Evolutionary conservation across 1,284 basidiomycete species (phyloP), one percentile per base, ranked within the genome.

Genomic region (Papiliotrema flavescens): DNA sequence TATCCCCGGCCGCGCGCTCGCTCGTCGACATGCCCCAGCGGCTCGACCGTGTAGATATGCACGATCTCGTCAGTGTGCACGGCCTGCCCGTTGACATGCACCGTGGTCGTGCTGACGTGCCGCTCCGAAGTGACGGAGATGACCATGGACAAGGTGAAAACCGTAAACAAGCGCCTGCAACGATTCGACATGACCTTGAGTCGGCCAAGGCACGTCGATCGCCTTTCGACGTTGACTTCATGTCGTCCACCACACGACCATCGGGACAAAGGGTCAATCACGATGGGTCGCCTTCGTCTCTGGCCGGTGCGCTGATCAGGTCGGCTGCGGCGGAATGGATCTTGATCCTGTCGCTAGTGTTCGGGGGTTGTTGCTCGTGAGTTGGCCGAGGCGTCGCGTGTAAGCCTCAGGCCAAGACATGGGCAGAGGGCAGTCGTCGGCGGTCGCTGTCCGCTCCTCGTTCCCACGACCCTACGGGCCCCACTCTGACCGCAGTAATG

Each of bases 341-440:
- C 9, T 71, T 82, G 17, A 82, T 86, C 3, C 67, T 89, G 23
- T 77, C 81, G 1, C 76, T 88, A 11, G 81, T 89, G n/a, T 89
- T 90, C 65, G 87, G 86, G 5, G 88, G 88, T 1, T 90, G 88
- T 70, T 90, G 88, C 81, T 80, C 85, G 86, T 84, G 59, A 67
- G 79, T 86, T 17, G 20, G 40, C 8, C 35, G 47, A 37, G 43
- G 14, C 23, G 45, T n/a, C n/a, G n/a, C n/a, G n/a, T n/a, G n/a
- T n/a, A n/a, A n/a, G n/a, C n/a, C n/a, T n/a, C n/a, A n/a, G n/a
- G n/a, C n/a, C n/a, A n/a, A n/a, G n/a, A n/a, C n/a, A n/a, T n/a
- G n/a, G n/a, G n/a, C n/a, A n/a, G n/a, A n/a, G n/a, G n/a, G n/a
- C n/a, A n/a, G n/a, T n/a, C n/a, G n/a, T n/a, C n/a, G n/a, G n/a